Evolutionary conservation across 441 rosid species (phyloP), one percentile per base, ranked within the genome.

Genomic region (Viola pubescens): DNA sequence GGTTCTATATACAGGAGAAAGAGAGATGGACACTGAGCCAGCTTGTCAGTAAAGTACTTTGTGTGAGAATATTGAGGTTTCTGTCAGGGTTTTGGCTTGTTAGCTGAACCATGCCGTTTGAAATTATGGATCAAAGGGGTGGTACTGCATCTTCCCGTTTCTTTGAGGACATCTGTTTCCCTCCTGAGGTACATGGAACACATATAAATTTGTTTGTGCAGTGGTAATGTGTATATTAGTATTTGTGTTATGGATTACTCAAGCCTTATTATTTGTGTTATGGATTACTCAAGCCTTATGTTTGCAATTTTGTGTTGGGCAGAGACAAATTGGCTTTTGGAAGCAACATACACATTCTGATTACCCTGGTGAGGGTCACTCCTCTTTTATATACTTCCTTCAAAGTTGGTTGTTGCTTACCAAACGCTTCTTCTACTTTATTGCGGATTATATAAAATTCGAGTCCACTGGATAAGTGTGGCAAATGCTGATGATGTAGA

Each of bases 291-390:
- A 53, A 58, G 55, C 66, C 60, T 56, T 50, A 19, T 52, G n/a
- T 54, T 51, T 53, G 61, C 61, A 13, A 46, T 55, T 71, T 26
- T 76, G 68, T 66, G 26, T 69, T 81, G 73, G 58, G 74, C 84
- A 87, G 97, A 86, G 79, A 65, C 91, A 85, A 68, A 64, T 66
- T 77, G 89, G 89, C 63, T 80, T 80, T 66, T 73, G 81, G 84
- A 84, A 81, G 77, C 63, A 73, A 37, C 78, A 75, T 53, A 53
- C 67, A 50, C 60, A 77, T 72, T 68, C 84, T 41, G 91, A 81
- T 70, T 81, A 75, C 53, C 81, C 77, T 73, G 82, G 83, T 81
- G 73, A 79, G 87, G 69, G 68, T 48, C 66, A 54, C 58, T 54
- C 39, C 39, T 16, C 60, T 62, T 14, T 50, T 55, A 48, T 50